Evolutionary conservation across 805 yeast species (phyloP), one percentile per base, ranked within the genome.

Genomic region (Hanseniaspora mollemarum): DNA sequence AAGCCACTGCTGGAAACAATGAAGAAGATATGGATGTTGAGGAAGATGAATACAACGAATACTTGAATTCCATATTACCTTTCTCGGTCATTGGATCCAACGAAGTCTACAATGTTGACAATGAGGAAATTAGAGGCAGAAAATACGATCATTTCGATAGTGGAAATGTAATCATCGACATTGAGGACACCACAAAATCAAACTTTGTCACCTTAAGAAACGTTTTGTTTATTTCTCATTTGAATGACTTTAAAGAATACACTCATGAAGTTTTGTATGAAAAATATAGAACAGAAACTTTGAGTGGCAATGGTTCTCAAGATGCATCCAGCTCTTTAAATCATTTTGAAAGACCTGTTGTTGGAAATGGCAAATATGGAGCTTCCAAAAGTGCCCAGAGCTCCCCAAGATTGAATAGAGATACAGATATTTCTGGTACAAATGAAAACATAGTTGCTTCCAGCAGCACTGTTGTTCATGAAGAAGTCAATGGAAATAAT

Each of bases 191-290:
- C 31, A 81, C 81, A 50, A 73, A 77, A 55, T 81, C 87, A 56
- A 96, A 87, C 66, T 83, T 87, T 62, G 76, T 85, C 40, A 75
- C 83, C 38, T 72, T 87, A 64, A 80, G 87, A 64, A 86, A 85
- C 60, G 77, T 87, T 3, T 69, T 87, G 54, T 74, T 87, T 60
- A 82, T 84, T 59, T 80, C 92, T 16, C 95, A 87, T 67, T 74
- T 87, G 66, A 81, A 81, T 62, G 96, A 87, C 62, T 78, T 87
- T 66, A 86, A 86, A 67, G 96, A 87, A 59, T 74, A 77, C 60
- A 87, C 96, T 7, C 94, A 84, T 63, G 95, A 87, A 63, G 75
- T 80, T 37, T 70, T 87, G 56, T 87, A 87, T 65, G 96, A 87
- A 66, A 81, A 80, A 62, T 87, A 87, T 67, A 81, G 96, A 73